A percentile compares a stretch with the other conserved stretches of the same genome.
Evolutionary conservation across 805 yeast species (phyloP).

Genomic region (Wickerhamiella occidentalis): DNA sequence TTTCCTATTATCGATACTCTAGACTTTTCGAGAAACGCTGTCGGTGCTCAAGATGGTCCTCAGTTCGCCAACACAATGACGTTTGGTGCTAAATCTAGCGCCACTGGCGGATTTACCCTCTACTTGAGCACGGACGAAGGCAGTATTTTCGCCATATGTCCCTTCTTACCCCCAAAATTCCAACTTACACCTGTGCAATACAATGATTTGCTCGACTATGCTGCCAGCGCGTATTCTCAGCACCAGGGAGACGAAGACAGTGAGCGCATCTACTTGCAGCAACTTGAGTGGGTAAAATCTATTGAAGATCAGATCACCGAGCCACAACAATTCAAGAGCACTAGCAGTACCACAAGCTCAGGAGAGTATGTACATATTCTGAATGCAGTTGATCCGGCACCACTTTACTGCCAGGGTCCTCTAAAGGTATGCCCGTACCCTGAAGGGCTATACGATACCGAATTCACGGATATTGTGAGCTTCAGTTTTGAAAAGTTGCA

Average conservation of each 20-base stretch:
- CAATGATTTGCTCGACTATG: slow-evolving; percentile 45
- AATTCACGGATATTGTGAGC: slow-evolving; percentile 29
- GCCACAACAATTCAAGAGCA: neutral
- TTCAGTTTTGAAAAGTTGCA: slow-evolving; percentile 10
- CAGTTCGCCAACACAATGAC: slow-evolving; percentile 31
- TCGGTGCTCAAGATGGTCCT: slow-evolving; percentile 12
- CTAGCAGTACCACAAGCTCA: neutral
- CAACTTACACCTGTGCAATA: slow-evolving; percentile 25
- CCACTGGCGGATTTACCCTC: slow-evolving; percentile 39
- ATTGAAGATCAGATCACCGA: neutral
- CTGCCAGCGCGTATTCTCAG: slow-evolving; percentile 41
- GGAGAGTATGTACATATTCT: slow-evolving; percentile 1
- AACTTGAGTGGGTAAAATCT: slow-evolving; percentile 13
- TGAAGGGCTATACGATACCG: slow-evolving; percentile 37
- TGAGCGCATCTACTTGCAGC: slow-evolving; percentile 4
- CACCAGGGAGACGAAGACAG: slow-evolving; percentile 29
- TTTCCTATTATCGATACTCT: slow-evolving; percentile 19
- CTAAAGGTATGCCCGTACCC: slow-evolving; percentile 44
- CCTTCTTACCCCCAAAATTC: slow-evolving; percentile 45
- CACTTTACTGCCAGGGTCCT: slow-evolving; percentile 38
- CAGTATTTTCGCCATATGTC: slow-evolving; percentile 48
- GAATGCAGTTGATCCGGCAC: slow-evolving; percentile 8
- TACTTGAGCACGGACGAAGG: slow-evolving; percentile 43
- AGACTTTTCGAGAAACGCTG: neutral
- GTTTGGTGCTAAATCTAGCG: slow-evolving; percentile 32